phyloP scores from a whole-genome alignment of 495 filamentous ascomycete genomes.

The Pyrenula aspistea region DNA sequence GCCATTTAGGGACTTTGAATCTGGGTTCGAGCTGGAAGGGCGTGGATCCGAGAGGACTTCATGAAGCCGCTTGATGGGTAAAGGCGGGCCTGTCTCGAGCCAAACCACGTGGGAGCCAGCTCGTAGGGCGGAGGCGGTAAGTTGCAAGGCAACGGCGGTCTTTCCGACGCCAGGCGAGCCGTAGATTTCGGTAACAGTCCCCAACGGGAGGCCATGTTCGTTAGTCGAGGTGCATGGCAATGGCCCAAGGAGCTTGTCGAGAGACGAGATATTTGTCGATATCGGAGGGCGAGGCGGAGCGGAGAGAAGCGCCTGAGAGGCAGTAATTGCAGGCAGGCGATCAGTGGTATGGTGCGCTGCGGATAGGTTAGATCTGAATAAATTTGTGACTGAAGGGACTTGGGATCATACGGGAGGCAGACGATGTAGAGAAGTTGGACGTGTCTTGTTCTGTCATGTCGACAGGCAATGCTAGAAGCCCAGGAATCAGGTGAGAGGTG shows the following conservation, averaged over 20 bases:
- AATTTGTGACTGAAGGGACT: no score
- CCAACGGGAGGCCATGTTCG: constrained; percentile 50
- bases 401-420: constrained; percentile 11
- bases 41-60: constrained; percentile 14
- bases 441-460: constrained; percentile 8
- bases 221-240: neutral
- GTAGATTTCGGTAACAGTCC: constrained; percentile 78
- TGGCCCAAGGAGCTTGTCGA: constrained; percentile 42
- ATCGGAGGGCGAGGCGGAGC: constrained; percentile 43
- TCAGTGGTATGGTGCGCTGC: no score
- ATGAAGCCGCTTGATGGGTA: constrained; percentile 26
- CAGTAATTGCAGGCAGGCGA: constrained; percentile 76
- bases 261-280: constrained; percentile 49
- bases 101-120: constrained; percentile 60
- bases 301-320: constrained; percentile 67
- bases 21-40: constrained; percentile 1
- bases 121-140: constrained; percentile 49
- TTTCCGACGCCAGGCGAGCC: constrained; percentile 86
- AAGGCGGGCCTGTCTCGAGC: constrained; percentile 51
- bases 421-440: constrained; percentile 13
- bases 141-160: constrained; percentile 64
- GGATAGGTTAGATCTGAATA: no score
- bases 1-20: constrained; percentile 3
- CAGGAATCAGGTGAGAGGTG: no score
- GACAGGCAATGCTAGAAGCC: no score